Base-by-base conservation (phyloP, 371 early-diverging fungal genomes). In the Conidiobolus incongruus region DNA sequence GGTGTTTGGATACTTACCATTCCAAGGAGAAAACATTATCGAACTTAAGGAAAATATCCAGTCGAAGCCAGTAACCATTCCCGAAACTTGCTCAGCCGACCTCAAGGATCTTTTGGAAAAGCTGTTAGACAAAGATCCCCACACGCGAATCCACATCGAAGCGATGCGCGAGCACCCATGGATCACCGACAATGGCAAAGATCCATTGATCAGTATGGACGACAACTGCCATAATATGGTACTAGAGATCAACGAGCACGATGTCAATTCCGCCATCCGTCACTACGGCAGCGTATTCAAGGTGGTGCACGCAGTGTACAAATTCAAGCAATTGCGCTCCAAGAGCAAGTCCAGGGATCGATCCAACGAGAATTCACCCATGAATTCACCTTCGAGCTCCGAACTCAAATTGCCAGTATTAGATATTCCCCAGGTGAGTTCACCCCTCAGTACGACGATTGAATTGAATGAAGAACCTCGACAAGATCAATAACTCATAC, bases 1-100 rank as follows among this genome's bases (percentile, higher is more conserved):
- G 54, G 56, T 75, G 6, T 81, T 70, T 51, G 98, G 98, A 1
- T 53, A 56, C 5, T 62, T 97, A 34, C 99, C 99, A 0, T 99
- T 95, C 60, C 50, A 55, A 12, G 91, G 77, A 5, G 35, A 42
- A 11, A 76, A 69, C 28, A 52, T 81, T 4, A 23, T 82, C 0
- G 86, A 87, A 15, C 55, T 94, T 5, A 72, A 79, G 44, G 79
- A 83, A 19, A 52, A 65, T 12, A 85, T 93, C 38, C 56, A n/a
- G n/a, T n/a, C n/a, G n/a, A n/a, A n/a, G n/a, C n/a, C n/a, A n/a
- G n/a, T n/a, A n/a, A n/a, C n/a, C n/a, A n/a, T n/a, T n/a, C n/a
- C n/a, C n/a, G n/a, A n/a, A n/a, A n/a, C n/a, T n/a, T n/a, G n/a
- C n/a, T n/a, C n/a, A n/a, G n/a, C n/a, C n/a, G n/a, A 64, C 13